phyloP scores from a whole-genome alignment of 2,329 filamentous ascomycete genomes.

The Dryadomyces quercivorus region DNA sequence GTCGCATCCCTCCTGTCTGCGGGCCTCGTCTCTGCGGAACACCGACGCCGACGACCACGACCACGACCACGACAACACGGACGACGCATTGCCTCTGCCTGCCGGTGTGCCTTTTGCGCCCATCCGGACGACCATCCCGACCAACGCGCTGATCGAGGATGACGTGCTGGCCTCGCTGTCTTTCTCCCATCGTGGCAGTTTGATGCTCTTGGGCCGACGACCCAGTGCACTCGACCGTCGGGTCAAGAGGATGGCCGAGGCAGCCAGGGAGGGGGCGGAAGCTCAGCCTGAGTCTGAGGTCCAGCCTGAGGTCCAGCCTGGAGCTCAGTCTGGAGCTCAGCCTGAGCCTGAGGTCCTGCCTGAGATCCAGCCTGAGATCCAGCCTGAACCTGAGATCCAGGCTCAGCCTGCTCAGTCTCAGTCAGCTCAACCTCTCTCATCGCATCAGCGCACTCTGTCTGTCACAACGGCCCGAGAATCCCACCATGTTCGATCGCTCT shows the following conservation, averaged over 20 bases:
- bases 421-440: no score
- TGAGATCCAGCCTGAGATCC: background rate
- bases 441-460: constrained; percentile 39
- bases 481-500: constrained; percentile 56
- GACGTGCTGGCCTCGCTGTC: constrained; percentile 42
- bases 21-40: constrained; percentile 11
- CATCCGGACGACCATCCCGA: constrained; percentile 44
- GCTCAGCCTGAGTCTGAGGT: background rate
- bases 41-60: no score
- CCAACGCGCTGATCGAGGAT: constrained; percentile 43
- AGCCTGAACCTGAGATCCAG: background rate
- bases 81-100: no score
- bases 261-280: background rate
- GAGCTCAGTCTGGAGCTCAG: background rate
- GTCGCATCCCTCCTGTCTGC: background rate
- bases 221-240: background rate
- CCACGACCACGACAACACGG: no score
- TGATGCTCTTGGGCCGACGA: constrained; percentile 44
- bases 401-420: no score
- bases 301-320: background rate
- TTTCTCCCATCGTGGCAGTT: constrained; percentile 52
- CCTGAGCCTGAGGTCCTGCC: background rate
- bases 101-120: constrained; percentile 29
- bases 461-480: constrained; percentile 49
- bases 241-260: constrained; percentile 3